phyloP scores from a whole-genome alignment of 139 green algal genomes.

The Tetraselmis chui region DNA sequence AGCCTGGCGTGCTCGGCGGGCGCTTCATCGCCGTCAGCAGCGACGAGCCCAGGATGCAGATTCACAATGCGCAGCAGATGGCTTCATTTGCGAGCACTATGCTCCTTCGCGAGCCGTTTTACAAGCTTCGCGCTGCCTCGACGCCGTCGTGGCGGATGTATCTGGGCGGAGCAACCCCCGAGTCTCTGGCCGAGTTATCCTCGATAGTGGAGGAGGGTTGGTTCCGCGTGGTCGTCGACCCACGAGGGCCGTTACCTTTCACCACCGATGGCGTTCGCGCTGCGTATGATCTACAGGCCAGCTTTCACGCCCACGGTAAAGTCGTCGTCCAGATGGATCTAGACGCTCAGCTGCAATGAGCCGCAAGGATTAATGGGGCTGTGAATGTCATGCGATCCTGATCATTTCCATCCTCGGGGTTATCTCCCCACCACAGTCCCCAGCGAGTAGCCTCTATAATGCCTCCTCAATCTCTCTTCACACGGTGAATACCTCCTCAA shows the following conservation, averaged over 20 bases:
- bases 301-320: background rate
- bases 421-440: too few relatives aligned
- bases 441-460: too few relatives aligned
- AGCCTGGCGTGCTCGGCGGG: background rate
- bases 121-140: background rate
- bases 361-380: too few relatives aligned
- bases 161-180: background rate
- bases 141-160: background rate
- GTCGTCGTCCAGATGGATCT: background rate
- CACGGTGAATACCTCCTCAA: too few relatives aligned
- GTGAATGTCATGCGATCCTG: too few relatives aligned
- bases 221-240: background rate
- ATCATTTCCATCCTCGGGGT: too few relatives aligned
- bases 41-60: background rate
- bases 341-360: too few relatives aligned
- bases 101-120: background rate
- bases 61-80: background rate
- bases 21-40: conserved; percentile 2
- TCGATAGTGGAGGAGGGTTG: background rate
- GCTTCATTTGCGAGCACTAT: background rate
- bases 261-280: conserved; percentile 3
- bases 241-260: background rate
- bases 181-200: background rate
- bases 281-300: background rate
- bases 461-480: too few relatives aligned